Conservation (phyloP, 495 filamentous ascomycete species). For the Neurospora sp. region DNA sequence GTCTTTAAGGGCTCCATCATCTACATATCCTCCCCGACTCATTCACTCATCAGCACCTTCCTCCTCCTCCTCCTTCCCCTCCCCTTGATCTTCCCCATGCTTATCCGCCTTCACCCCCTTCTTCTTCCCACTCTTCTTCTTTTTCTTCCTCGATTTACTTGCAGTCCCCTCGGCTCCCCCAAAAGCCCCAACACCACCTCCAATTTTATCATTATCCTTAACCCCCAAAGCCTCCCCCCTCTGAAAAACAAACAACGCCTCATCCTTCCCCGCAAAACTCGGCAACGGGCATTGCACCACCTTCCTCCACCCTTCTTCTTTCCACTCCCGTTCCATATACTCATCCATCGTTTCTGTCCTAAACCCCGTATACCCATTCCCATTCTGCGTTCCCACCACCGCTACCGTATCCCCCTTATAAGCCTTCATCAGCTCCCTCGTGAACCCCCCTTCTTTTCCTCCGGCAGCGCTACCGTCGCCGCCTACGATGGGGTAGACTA, state of each 20-base stretch:
- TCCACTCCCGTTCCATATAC: constrained; percentile 40
- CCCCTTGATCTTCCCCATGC: background rate
- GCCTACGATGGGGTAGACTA: constrained; percentile 52
- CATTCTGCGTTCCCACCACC: constrained; percentile 54
- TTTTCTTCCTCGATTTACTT: background rate
- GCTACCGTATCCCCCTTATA: constrained; percentile 48
- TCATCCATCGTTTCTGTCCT: constrained; percentile 34
- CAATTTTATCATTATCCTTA: background rate
- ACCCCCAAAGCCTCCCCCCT: constrained; percentile 10
- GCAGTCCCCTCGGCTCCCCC: background rate
- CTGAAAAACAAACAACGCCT: constrained; percentile 42
- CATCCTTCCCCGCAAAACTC: constrained; percentile 46
- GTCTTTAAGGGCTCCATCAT: background rate
- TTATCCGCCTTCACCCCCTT: background rate
- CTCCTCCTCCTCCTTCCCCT: background rate
- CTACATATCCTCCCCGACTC: background rate
- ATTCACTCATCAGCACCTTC: background rate
- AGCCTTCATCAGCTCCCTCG: constrained; percentile 36
- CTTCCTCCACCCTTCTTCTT: constrained; percentile 21
- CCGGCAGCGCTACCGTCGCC: constrained; percentile 19
- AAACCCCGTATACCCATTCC: constrained; percentile 55
- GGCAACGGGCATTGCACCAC: constrained; percentile 39
- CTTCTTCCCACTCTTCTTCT: background rate
- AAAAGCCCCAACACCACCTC: background rate
- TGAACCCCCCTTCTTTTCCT: constrained; percentile 35